A percentile compares a stretch with the other conserved stretches of the same genome.
phyloP scores from a whole-genome alignment of 768 basidiomycete genomes.

The Cubamyces lactineus region DNA sequence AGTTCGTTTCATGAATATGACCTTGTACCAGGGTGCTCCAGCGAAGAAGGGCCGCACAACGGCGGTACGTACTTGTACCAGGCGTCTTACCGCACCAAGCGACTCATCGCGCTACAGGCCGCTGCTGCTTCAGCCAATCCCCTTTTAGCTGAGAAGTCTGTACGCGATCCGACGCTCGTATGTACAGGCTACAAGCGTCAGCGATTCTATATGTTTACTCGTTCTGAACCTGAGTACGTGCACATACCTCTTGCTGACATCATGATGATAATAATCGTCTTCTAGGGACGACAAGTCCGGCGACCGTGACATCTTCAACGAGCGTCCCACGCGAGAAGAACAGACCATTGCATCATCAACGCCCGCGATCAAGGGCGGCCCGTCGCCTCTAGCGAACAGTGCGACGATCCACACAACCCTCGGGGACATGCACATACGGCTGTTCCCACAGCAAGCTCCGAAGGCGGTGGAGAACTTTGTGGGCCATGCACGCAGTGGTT shows the following conservation, averaged over 20 bases:
- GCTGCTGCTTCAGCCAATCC: constrained; percentile 98
- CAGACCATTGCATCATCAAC: constrained; percentile 79
- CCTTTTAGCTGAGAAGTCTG: constrained; percentile 82
- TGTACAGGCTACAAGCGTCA: constrained; percentile 92
- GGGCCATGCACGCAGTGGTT: constrained; percentile 85
- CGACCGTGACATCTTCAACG: constrained; percentile 98
- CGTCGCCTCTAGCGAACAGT: constrained; percentile 72
- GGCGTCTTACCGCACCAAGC: too few relatives aligned
- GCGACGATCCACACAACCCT: constrained; percentile 94
- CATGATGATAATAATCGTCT: not conserved
- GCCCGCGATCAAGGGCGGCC: constrained; percentile 50
- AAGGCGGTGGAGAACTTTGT: constrained; percentile 99
- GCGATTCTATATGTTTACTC: constrained; percentile 94
- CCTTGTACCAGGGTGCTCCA: constrained; percentile 92
- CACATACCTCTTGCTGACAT: too few relatives aligned
- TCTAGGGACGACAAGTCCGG: constrained; percentile 79
- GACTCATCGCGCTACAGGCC: constrained; percentile 48
- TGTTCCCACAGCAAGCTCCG: constrained; percentile 92
- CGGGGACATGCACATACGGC: constrained; percentile 88
- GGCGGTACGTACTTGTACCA: constrained; percentile 51
- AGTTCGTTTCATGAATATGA: constrained; percentile 85
- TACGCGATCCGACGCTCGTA: constrained; percentile 88
- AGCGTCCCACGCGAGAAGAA: constrained; percentile 95
- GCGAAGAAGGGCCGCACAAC: constrained; percentile 86
- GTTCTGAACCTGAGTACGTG: constrained; percentile 87